Evolutionary conservation across 495 filamentous ascomycete species (phyloP), one percentile per base, ranked within the genome.

Genomic region (Hyaloscypha hepaticicola): DNA sequence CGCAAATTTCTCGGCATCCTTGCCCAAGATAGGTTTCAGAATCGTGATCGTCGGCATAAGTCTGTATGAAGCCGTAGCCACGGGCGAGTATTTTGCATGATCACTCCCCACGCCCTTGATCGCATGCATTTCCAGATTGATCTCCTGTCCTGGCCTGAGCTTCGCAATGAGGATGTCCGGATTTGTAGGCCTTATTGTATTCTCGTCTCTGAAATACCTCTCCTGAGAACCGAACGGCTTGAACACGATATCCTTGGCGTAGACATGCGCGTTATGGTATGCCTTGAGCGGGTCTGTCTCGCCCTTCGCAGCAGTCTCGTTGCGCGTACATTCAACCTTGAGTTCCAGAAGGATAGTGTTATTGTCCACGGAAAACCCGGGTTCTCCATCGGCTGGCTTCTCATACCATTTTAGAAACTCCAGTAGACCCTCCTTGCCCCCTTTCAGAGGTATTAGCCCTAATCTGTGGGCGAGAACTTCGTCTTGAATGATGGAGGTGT

Each of bases 41-140:
- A 98, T 97, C 22, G 83, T 80, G 72, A 99, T 98, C 53, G 87
- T 84, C 1, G 96, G 96, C 67, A 99, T 73, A 9, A 99, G 82
- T 21, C 96, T 85, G 78, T 99, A 99, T 45, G 87, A 87, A 9
- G 95, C 94, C 0, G 96, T 96, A 5, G 94, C 93, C 22, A 99
- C 96, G 28, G 96, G 96, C 1, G 91, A 96, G 81, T 94, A 99
- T 74, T 99, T 99, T 55, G 96, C 90, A 76, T 99, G 96, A 77
- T 98, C 95, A 62, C 87, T 88, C 19, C 96, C 96, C 60, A 95
- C 88, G 26, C 96, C 96, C 77, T 97, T 97, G 76, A 94, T 84
- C 76, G 90, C 91, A 77, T 96, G 92, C 83, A 94, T 85, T 63
- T 89, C 84, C 62, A 96, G 74, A 61, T 90, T 81, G 68, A 99